These are phyloP conservation scores for Raphanus raphanistrum DNA, from an alignment of 345 rosid species.

Conservation along the genomic window DNA sequence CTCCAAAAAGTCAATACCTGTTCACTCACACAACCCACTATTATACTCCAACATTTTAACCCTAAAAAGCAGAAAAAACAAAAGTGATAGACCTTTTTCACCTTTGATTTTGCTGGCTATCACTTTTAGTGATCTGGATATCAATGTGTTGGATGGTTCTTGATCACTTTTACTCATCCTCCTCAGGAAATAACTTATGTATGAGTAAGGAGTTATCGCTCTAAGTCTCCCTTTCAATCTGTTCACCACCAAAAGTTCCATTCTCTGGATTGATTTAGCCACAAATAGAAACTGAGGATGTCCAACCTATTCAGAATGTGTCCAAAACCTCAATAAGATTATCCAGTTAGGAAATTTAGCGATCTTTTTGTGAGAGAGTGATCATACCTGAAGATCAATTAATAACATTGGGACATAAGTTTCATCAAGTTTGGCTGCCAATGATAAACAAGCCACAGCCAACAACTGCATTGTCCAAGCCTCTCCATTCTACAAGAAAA, in stretches of 20 bases:
- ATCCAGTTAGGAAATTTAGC: background rate
- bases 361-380: background rate
- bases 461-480: slow-evolving; percentile 61
- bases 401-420: slow-evolving; percentile 45
- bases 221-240: slow-evolving; percentile 69
- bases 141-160: slow-evolving; percentile 42
- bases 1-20: slow-evolving; percentile 81
- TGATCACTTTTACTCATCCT: slow-evolving; percentile 43
- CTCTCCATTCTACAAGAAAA: slow-evolving; percentile 47
- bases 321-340: background rate
- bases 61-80: slow-evolving; percentile 19
- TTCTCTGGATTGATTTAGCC: slow-evolving; percentile 56
- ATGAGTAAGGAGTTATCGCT: slow-evolving; percentile 57
- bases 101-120: slow-evolving; percentile 63
- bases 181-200: slow-evolving; percentile 51
- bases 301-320: slow-evolving; percentile 46
- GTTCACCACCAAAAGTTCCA: slow-evolving; percentile 66
- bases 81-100: slow-evolving; percentile 30
- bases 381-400: slow-evolving; percentile 58
- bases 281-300: slow-evolving; percentile 55
- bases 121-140: slow-evolving; percentile 53
- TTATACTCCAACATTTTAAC: slow-evolving; percentile 22
- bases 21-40: slow-evolving; percentile 39
- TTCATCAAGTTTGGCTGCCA: slow-evolving; percentile 81
- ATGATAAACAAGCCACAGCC: slow-evolving; percentile 70